Conservation (phyloP, 2,329 filamentous ascomycete genomes). For the Colletotrichum sp. region DNA sequence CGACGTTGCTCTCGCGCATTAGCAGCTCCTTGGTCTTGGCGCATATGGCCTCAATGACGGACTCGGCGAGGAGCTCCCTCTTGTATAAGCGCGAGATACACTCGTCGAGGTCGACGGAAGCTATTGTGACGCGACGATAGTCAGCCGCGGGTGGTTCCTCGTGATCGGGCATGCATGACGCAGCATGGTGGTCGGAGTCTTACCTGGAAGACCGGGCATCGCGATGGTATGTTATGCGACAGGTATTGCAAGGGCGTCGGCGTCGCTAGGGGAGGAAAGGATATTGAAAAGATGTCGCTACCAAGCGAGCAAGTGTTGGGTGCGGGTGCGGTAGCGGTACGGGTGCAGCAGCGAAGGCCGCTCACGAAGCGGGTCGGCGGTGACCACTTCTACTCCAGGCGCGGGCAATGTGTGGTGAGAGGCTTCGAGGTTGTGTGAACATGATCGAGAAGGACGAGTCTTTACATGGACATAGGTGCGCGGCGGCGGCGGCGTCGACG, state of each 20-base stretch:
- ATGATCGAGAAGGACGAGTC: conserved; percentile 39
- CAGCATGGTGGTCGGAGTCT: background rate
- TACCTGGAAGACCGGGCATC: conserved; percentile 64
- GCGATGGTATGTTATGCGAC: conserved; percentile 28
- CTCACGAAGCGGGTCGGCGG: conserved; percentile 28
- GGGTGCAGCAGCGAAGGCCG: background rate
- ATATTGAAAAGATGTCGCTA: background rate
- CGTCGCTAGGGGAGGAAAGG: background rate
- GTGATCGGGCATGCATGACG: background rate
- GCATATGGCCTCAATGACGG: conserved; percentile 98
- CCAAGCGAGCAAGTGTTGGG: background rate
- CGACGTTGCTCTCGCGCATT: conserved; percentile 99
- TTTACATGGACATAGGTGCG: conserved; percentile 30
- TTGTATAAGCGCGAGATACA: conserved; percentile 97
- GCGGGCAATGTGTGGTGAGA: conserved; percentile 38
- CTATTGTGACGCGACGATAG: conserved; percentile 46
- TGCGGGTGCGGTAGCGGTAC: background rate
- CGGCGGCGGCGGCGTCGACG: background rate
- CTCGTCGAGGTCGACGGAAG: conserved; percentile 97
- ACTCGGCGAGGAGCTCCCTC: conserved; percentile 95
- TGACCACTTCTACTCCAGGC: conserved; percentile 37
- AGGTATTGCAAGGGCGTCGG: background rate
- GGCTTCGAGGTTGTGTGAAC: conserved; percentile 41
- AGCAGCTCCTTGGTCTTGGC: conserved; percentile 98
- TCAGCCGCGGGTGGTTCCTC: background rate